Percentiles rank a stretch among this genome's conserved stretches.
Conservation (phyloP, 208 protist genomes). For the Trypanosoma caninum region DNA sequence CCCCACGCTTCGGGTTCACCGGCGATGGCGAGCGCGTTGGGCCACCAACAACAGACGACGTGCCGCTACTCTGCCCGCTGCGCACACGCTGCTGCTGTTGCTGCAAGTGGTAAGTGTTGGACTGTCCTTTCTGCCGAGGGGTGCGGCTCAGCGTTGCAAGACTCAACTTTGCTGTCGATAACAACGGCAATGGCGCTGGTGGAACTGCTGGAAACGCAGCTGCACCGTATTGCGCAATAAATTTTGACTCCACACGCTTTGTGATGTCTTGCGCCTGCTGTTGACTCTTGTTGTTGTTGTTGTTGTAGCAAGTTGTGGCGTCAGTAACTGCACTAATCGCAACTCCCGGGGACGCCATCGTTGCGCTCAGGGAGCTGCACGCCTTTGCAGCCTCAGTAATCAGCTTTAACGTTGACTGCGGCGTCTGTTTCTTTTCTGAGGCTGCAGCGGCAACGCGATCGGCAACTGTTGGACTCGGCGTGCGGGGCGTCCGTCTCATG, state of each 20-base stretch:
- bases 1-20: conserved; percentile 72
- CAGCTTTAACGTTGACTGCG: no score
- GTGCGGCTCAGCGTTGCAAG: conserved; percentile 22
- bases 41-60: conserved; percentile 49
- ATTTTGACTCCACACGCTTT: conserved; percentile 2
- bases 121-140: neutral
- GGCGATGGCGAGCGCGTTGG: conserved; percentile 82
- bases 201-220: conserved; percentile 20
- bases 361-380: conserved; percentile 21
- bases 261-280: neutral
- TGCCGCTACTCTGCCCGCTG: conserved; percentile 37
- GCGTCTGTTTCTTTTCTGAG: neutral
- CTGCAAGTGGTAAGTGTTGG: neutral
- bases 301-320: conserved; percentile 4
- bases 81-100: conserved; percentile 5
- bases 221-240: conserved; percentile 7
- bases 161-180: conserved; percentile 25
- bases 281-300: conserved; percentile 9
- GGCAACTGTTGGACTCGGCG: conserved; percentile 62
- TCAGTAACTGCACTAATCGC: conserved; percentile 9
- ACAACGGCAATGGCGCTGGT: conserved; percentile 25
- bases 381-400: no score
- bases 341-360: conserved; percentile 13
- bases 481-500: conserved; percentile 61
- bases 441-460: conserved; percentile 22